A percentile compares a stretch with the other conserved stretches of the same genome.
Evolutionary conservation across 2,329 filamentous ascomycete species (phyloP).

Genomic region (Hypoxylon sp.): DNA sequence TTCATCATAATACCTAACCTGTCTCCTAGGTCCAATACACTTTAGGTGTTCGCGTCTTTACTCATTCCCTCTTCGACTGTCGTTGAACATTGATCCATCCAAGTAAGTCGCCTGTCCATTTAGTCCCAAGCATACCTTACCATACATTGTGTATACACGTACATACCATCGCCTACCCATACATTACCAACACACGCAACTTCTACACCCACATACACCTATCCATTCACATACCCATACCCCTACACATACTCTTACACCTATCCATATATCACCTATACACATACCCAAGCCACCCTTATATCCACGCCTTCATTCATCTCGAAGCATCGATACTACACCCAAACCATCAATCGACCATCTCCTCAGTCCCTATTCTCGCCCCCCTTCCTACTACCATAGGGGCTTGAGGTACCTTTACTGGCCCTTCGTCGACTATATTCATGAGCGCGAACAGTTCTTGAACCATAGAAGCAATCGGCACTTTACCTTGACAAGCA

Average conservation of each 20-base stretch:
- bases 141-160: background rate
- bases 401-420: background rate
- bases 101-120: background rate
- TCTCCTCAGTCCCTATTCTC: background rate
- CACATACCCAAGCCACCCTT: too few species aligned
- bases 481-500: background rate
- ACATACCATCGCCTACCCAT: background rate
- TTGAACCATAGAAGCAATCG: background rate
- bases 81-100: too few species aligned
- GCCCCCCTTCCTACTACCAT: background rate
- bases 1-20: background rate
- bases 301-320: background rate
- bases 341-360: too few species aligned
- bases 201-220: too few species aligned
- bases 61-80: background rate
- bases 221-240: background rate
- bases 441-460: background rate
- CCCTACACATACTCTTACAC: background rate
- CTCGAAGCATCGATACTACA: background rate
- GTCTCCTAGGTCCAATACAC: background rate
- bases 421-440: background rate
- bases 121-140: background rate
- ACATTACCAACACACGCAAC: background rate
- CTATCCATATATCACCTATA: background rate
- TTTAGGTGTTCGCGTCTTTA: background rate